Conservation (phyloP, 768 basidiomycete genomes). For the Panaeolus cyanescens region DNA sequence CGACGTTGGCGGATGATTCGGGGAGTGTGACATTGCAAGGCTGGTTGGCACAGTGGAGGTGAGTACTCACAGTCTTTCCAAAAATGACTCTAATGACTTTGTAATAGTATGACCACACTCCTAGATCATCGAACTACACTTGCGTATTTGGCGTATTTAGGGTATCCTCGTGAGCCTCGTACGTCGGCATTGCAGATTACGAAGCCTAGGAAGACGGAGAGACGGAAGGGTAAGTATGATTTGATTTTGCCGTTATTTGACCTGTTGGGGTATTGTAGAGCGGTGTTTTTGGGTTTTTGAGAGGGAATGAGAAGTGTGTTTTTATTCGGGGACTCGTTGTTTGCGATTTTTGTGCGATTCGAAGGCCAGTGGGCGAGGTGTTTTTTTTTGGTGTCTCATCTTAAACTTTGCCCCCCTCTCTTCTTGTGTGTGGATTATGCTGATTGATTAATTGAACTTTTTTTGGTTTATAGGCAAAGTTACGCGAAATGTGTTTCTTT, state of each 20-base stretch:
- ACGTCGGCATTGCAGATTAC: constrained; percentile 87
- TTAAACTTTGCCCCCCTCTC: neutral
- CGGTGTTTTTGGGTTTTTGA: constrained; percentile 1
- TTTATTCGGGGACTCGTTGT: neutral
- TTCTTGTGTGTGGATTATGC: no score
- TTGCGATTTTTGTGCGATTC: no score
- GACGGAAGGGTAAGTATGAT: constrained; percentile 54
- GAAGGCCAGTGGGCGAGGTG: neutral
- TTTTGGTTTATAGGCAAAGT: constrained; percentile 76
- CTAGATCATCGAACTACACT: constrained; percentile 92
- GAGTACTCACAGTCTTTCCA: constrained; percentile 16
- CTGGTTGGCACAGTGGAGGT: constrained; percentile 99
- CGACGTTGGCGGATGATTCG: constrained; percentile 81
- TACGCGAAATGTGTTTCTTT: constrained; percentile 88
- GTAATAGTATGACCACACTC: constrained; percentile 90
- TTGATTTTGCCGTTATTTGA: neutral
- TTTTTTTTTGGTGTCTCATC: neutral
- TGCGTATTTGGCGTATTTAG: constrained; percentile 93
- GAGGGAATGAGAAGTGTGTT: neutral
- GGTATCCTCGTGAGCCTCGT: constrained; percentile 79
- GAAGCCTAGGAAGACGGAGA: constrained; percentile 78
- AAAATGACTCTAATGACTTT: constrained; percentile 1
- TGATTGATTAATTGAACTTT: no score
- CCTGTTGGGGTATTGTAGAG: neutral
- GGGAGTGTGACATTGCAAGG: constrained; percentile 95